A percentile compares a stretch with the other conserved stretches of the same genome.
Evolutionary conservation across 345 rosid species (phyloP).

Genomic region (Salix koriyanagi): DNA sequence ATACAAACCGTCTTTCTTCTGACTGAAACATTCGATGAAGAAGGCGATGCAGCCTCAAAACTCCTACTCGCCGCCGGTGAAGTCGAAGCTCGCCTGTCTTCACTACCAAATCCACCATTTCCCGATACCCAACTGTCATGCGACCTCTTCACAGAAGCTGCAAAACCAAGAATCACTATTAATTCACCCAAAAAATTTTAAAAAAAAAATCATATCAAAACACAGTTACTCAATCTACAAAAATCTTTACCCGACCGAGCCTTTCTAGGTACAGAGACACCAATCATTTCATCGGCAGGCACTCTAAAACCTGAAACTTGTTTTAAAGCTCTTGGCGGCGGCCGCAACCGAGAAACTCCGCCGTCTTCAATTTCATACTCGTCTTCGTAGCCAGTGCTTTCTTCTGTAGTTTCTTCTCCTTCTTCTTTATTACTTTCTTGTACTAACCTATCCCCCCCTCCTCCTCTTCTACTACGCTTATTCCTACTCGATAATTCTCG

Average conservation of each 20-base stretch:
- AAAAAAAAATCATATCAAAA: background rate
- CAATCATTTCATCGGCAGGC: slow-evolving; percentile 44
- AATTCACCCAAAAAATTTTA: background rate
- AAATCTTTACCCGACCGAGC: slow-evolving; percentile 51
- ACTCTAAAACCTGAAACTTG: slow-evolving; percentile 20
- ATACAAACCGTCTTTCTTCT: slow-evolving; percentile 45
- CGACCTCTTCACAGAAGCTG: slow-evolving; percentile 56
- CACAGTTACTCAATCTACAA: background rate
- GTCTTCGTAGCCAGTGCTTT: slow-evolving; percentile 35
- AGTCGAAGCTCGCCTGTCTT: slow-evolving; percentile 29
- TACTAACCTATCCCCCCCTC: slow-evolving; percentile 10
- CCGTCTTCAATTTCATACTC: slow-evolving; percentile 8
- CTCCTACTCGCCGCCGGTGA: slow-evolving; percentile 45
- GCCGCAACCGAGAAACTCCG: background rate
- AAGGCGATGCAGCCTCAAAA: slow-evolving; percentile 37
- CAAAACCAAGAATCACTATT: background rate
- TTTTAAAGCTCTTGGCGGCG: slow-evolving; percentile 1
- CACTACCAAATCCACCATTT: slow-evolving; percentile 33
- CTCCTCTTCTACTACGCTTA: slow-evolving; percentile 46
- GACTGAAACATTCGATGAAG: slow-evolving; percentile 40
- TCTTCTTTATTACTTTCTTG: slow-evolving; percentile 23
- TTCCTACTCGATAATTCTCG: slow-evolving; percentile 31
- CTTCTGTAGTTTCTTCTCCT: slow-evolving; percentile 42
- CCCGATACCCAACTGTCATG: slow-evolving; percentile 46
- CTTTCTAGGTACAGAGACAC: slow-evolving; percentile 54